Evolutionary conservation across 2,329 filamentous ascomycete species (phyloP), one percentile per base, ranked within the genome.

Genomic region (Fusarium sp.): DNA sequence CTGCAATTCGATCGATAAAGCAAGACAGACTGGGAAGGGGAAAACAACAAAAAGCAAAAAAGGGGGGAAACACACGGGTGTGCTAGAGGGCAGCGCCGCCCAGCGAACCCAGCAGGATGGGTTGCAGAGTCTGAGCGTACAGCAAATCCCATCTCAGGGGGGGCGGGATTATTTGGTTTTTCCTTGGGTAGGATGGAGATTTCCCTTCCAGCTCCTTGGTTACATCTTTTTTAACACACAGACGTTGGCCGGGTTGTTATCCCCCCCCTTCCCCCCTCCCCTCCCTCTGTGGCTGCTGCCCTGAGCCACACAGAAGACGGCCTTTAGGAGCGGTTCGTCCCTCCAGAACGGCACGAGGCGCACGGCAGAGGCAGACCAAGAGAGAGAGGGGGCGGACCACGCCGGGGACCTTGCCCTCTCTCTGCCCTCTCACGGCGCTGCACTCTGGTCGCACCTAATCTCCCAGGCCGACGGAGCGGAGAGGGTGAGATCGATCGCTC

Each of bases 61-160:
- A 59, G 5, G 27, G 40, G 27, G 38, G n/a, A 18, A 47, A 13
- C 29, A 13, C 24, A 42, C 64, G 64, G 45, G 22, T 50, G 16
- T 50, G 20, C 42, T 50, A 22, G 2, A 2, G 2, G 42, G 29
- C 70, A 74, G 50, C 63, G 64, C 63, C 29, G 29, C 29, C 29
- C 54, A 56, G 47, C 37, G 54, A 66, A 50, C 59, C 73, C 69
- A 71, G 61, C 57, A 65, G 37, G 58, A 64, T 61, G 74, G 70
- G 50, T 62, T 69, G 54, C 66, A 63, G 65, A 70, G 75, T 77
- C 76, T 70, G 73, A 76, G 76, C 72, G 75, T 27, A 34, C 66
- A 66, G 62, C 63, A 57, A 56, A 59, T 40, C 31, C 52, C 62
- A 64, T 40, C 29, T 66, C 70, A 40, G 63, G 47, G 63, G 54